Evolutionary conservation across 352 stramenopile species (phyloP), one percentile per base, ranked within the genome.

Genomic region (Saprolegnia parasitica): DNA sequence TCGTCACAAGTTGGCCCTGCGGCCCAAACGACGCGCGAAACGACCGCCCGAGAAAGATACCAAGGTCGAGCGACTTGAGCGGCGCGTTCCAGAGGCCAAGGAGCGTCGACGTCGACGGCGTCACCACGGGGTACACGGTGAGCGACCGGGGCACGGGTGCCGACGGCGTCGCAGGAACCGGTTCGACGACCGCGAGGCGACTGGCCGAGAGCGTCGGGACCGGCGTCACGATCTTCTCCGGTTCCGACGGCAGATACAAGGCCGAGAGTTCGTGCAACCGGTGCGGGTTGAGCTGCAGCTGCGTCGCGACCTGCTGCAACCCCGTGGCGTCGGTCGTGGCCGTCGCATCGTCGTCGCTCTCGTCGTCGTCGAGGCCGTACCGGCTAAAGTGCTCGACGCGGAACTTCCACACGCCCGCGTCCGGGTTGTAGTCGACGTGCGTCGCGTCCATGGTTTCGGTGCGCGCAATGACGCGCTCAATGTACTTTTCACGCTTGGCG

Each of bases 311-410:
- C 26, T 54, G 61, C n/a, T 73, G 52, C 42, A 76, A 64, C 37
- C 23, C 73, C 63, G 23, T 66, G 83, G 78, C 24, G 79, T 75
- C 68, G 29, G 57, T 54, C 72, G 63, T 55, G 20, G 10, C 23
- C 56, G 81, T 73, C 39, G 82, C 75, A 20, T 8, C 23, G 26
- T 87, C 84, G 23, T 91, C 78, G 15, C 90, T 84, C 26, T 91
- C 84, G 45, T 89, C 79, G 62, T 88, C 80, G 50, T 83, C 76
- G 60, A 95, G 84, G 5, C 83, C 86, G 56, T 95, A 95, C 39
- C 86, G 86, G 72, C 83, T 92, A 49, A 95, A 95, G 57, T 95
- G 86, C 65, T 95, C 85, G 20, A 93, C 86, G 35, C 85, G 82
- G 72, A 95, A 95, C 29, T 84, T 81, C 86, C 86, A 95, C 66